Evolutionary conservation across 345 rosid species (phyloP).

Genomic region (Anastatica hierochuntica): DNA sequence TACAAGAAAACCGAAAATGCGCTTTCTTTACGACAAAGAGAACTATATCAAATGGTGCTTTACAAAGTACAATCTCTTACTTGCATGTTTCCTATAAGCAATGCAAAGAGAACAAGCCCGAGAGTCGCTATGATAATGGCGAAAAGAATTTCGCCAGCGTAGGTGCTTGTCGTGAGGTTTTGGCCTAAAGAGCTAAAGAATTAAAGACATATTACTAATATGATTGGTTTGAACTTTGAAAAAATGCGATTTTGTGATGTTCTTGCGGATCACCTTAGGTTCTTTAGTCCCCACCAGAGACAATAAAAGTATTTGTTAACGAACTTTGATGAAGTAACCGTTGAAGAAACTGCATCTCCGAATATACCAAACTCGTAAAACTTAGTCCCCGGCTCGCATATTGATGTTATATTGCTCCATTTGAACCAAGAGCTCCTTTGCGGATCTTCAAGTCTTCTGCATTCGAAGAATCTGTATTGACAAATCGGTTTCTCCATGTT

Average conservation of each 20-base stretch:
- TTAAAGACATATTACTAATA: too few relatives aligned
- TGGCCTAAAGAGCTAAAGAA: slow-evolving; percentile 69
- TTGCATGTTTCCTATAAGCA: slow-evolving; percentile 96
- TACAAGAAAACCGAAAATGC: slow-evolving; percentile 22
- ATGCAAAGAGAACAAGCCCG: slow-evolving; percentile 78
- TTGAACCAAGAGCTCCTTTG: slow-evolving; percentile 46
- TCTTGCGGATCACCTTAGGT: slow-evolving; percentile 65
- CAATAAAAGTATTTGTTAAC: slow-evolving; percentile 78
- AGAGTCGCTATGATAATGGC: slow-evolving; percentile 70
- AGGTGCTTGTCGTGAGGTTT: slow-evolving; percentile 69
- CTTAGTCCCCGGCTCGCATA: slow-evolving; percentile 38
- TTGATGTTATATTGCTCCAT: slow-evolving; percentile 48
- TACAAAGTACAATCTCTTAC: slow-evolving; percentile 44
- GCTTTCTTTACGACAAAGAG: background rate
- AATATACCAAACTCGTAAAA: slow-evolving; percentile 68
- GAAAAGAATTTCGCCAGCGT: slow-evolving; percentile 62
- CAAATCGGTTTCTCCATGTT: slow-evolving; percentile 40
- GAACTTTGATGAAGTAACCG: slow-evolving; percentile 50
- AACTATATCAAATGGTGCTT: background rate
- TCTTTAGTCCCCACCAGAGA: slow-evolving; percentile 96
- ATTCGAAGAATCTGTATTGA: slow-evolving; percentile 53
- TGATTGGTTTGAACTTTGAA: too few relatives aligned
- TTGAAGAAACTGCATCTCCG: slow-evolving; percentile 52
- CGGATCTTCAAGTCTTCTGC: slow-evolving; percentile 31
- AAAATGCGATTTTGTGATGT: too few relatives aligned